Percentiles rank a stretch among this genome's conserved stretches.
phyloP scores from a whole-genome alignment of 768 basidiomycete genomes.

The Lactarius akahatsu region DNA sequence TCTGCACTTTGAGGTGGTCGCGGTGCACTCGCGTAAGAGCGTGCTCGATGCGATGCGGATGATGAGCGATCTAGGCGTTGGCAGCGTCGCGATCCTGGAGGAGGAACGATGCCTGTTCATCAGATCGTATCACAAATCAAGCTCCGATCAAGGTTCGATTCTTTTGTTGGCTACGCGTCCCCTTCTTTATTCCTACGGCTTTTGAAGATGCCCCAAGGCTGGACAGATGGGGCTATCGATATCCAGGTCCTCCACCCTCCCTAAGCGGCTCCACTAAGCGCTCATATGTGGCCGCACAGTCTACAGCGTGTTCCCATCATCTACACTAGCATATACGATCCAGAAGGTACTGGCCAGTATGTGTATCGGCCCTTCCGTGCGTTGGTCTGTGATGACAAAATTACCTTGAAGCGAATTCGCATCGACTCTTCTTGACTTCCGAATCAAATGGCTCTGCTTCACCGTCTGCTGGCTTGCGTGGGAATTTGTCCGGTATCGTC shows the following conservation, averaged over 20 bases:
- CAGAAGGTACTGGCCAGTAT: conserved; percentile 81
- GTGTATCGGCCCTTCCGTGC: conserved; percentile 34
- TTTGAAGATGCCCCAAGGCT: conserved; percentile 51
- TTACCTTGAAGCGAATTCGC: too few species aligned
- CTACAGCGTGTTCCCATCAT: conserved; percentile 69
- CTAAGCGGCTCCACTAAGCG: background rate
- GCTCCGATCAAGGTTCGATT: conserved; percentile 65
- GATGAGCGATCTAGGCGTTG: conserved; percentile 85
- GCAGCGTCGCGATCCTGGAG: conserved; percentile 75
- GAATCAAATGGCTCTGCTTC: conserved; percentile 54
- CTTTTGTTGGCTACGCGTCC: background rate
- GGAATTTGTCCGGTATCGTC: conserved; percentile 69
- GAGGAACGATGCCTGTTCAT: conserved; percentile 64
- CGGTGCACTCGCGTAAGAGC: conserved; percentile 52
- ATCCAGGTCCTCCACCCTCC: conserved; percentile 52
- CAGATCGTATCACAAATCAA: conserved; percentile 74
- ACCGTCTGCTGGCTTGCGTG: conserved; percentile 46
- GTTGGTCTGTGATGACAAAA: background rate
- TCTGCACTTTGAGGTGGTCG: too few species aligned
- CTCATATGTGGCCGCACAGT: conserved; percentile 42
- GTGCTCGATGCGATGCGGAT: conserved; percentile 81
- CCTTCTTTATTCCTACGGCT: background rate
- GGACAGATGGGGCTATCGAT: conserved; percentile 73
- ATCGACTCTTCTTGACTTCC: conserved; percentile 56
- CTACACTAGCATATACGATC: conserved; percentile 65